These are phyloP conservation scores for Plasmodium vivax DNA, from an alignment of 169 alveolate genomes.

Conservation along the genomic window DNA sequence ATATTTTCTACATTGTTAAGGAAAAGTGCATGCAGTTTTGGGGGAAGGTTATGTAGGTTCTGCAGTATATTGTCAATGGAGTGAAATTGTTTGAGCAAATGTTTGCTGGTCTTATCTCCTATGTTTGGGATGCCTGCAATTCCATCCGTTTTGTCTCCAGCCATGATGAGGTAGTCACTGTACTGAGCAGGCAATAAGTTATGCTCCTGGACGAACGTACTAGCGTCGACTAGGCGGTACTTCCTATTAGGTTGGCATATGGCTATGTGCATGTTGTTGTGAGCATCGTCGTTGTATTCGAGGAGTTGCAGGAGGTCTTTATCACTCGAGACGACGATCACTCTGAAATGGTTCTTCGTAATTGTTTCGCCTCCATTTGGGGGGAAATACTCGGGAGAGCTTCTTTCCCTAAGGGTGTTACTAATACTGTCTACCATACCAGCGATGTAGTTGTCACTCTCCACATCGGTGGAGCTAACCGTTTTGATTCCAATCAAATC, in stretches of 20 bases:
- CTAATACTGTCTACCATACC: conserved; percentile 73
- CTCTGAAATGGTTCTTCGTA: conserved; percentile 66
- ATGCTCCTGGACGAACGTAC: conserved; percentile 78
- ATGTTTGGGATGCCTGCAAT: conserved; percentile 84
- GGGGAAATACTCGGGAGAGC: background rate
- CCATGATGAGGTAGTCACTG: conserved; percentile 83
- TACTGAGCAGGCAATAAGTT: conserved; percentile 65
- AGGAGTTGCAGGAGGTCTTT: conserved; percentile 83
- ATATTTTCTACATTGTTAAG: conserved; percentile 49
- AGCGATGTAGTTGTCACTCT: conserved; percentile 84
- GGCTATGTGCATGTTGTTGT: conserved; percentile 74
- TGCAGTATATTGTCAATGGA: conserved; percentile 74
- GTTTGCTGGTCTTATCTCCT: conserved; percentile 86
- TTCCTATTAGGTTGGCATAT: conserved; percentile 84
- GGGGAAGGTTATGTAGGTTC: conserved; percentile 35
- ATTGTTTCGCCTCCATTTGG: background rate
- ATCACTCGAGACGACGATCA: conserved; percentile 82
- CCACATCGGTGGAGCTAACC: conserved; percentile 77
- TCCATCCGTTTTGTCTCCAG: conserved; percentile 85
- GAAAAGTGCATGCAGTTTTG: conserved; percentile 14
- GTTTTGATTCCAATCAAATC: conserved; percentile 82
- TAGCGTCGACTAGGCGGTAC: conserved; percentile 80
- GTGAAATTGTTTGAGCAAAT: conserved; percentile 76
- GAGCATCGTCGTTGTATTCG: conserved; percentile 73
- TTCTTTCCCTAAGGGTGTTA: conserved; percentile 32